A percentile compares a stretch with the other conserved stretches of the same genome.
Conservation (phyloP, 495 filamentous ascomycete genomes). For the Xylaria grammica region DNA sequence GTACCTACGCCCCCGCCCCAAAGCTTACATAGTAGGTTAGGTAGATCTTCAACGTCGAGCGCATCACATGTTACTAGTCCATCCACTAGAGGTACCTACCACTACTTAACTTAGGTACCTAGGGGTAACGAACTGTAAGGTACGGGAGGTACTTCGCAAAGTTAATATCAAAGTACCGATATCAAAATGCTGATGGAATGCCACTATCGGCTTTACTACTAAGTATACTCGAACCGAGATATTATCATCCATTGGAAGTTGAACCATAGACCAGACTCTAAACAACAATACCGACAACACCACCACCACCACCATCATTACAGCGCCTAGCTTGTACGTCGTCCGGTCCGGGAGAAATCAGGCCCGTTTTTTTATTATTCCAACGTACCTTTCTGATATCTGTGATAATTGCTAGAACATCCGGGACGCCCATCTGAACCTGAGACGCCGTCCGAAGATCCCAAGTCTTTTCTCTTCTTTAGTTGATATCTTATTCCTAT, state of each 20-base stretch:
- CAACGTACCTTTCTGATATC: neutral
- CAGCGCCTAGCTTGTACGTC: neutral
- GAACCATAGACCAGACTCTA: neutral
- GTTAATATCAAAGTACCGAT: neutral
- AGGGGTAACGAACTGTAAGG: no score
- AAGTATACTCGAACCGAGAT: neutral
- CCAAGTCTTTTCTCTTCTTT: neutral
- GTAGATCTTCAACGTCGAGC: no score
- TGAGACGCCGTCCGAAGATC: neutral
- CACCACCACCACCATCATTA: no score
- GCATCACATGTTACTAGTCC: slow-evolving; percentile 4
- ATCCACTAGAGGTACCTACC: neutral
- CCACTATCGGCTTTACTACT: neutral
- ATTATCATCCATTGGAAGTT: neutral
- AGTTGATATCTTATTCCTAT: no score
- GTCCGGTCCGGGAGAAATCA: neutral
- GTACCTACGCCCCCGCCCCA: no score
- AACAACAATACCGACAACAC: neutral
- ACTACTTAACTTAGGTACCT: no score
- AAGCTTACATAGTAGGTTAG: no score
- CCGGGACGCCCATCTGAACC: neutral
- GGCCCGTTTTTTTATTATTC: neutral
- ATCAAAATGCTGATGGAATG: slow-evolving; percentile 8
- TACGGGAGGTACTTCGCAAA: no score
- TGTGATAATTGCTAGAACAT: neutral